Percentiles rank a stretch among this genome's conserved stretches.
Evolutionary conservation across 1,139 yeast species (phyloP).

Genomic region (Geotrichum klebahnii): DNA sequence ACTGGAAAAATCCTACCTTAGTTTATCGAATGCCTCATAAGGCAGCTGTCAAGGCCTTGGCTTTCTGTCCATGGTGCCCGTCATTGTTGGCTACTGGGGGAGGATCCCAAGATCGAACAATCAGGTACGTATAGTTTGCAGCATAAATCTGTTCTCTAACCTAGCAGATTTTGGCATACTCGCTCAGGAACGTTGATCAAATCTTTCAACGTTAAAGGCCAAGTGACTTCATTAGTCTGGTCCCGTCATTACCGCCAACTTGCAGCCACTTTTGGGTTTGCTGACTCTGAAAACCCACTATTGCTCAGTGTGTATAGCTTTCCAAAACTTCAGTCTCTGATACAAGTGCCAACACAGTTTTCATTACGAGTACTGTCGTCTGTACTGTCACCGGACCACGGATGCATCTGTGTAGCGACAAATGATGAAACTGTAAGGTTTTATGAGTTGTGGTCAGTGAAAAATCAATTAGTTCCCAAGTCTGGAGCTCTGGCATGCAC

Average conservation of each 20-base stretch:
- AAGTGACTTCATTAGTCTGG: constrained; percentile 69
- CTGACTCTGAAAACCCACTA: constrained; percentile 46
- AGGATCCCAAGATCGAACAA: constrained; percentile 66
- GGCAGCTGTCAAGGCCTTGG: constrained; percentile 79
- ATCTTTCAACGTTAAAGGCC: constrained; percentile 53
- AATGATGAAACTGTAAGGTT: constrained; percentile 68
- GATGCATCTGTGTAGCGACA: constrained; percentile 60
- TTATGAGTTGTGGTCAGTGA: constrained; percentile 54
- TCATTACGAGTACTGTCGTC: constrained; percentile 58
- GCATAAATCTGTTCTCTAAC: neutral
- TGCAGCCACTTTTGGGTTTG: constrained; percentile 69
- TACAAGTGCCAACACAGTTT: constrained; percentile 48
- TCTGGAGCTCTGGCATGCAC: constrained; percentile 9
- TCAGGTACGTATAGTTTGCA: constrained; percentile 25
- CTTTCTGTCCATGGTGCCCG: constrained; percentile 77
- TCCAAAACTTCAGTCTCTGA: constrained; percentile 50
- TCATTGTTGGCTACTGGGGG: constrained; percentile 77
- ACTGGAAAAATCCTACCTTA: constrained; percentile 44
- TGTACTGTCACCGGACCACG: constrained; percentile 54
- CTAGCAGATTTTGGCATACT: constrained; percentile 67
- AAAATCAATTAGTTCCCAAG: constrained; percentile 15
- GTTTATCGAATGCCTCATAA: constrained; percentile 52
- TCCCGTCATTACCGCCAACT: constrained; percentile 54
- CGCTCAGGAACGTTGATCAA: constrained; percentile 59
- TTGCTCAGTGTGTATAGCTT: constrained; percentile 54